A percentile compares a stretch with the other conserved stretches of the same genome.
Evolutionary conservation across 2,329 filamentous ascomycete species (phyloP).

Genomic region (Cordyceps cicadae): DNA sequence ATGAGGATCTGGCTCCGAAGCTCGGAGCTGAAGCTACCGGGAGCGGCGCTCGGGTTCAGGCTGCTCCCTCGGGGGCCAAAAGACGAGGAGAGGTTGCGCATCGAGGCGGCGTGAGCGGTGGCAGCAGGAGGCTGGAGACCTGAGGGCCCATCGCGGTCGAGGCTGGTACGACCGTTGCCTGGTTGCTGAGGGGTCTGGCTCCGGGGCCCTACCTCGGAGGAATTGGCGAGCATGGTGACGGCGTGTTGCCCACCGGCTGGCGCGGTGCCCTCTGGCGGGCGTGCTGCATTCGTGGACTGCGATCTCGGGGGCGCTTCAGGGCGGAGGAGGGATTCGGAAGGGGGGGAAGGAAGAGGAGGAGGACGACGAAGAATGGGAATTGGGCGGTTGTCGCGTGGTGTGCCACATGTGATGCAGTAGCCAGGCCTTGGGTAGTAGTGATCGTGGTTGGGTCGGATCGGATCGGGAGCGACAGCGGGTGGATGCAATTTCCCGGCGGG

Average conservation of each 20-base stretch:
- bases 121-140: constrained; percentile 43
- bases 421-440: not conserved
- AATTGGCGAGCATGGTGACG: constrained; percentile 26
- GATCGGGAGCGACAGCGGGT: not conserved
- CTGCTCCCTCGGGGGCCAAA: constrained; percentile 61
- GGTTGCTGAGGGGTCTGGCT: constrained; percentile 28
- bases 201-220: constrained; percentile 19
- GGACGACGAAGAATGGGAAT: constrained; percentile 8
- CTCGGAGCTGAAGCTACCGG: constrained; percentile 85
- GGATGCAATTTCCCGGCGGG: not conserved
- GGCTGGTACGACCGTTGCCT: constrained; percentile 29
- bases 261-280: constrained; percentile 29
- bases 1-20: constrained; percentile 61
- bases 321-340: constrained; percentile 13
- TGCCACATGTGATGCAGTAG: constrained; percentile 3
- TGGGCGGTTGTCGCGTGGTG: constrained; percentile 6
- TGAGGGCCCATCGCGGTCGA: constrained; percentile 45
- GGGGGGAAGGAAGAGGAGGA: no score
- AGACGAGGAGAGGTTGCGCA: constrained; percentile 47
- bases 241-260: constrained; percentile 29
- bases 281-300: constrained; percentile 28
- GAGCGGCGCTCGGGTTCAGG: constrained; percentile 60
- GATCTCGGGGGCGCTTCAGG: constrained; percentile 3
- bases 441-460: not conserved
- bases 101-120: constrained; percentile 17